Percentiles rank a stretch among this genome's conserved stretches.
Conservation (phyloP, 2,329 filamentous ascomycete genomes). For the Colletotrichum abscissum region DNA sequence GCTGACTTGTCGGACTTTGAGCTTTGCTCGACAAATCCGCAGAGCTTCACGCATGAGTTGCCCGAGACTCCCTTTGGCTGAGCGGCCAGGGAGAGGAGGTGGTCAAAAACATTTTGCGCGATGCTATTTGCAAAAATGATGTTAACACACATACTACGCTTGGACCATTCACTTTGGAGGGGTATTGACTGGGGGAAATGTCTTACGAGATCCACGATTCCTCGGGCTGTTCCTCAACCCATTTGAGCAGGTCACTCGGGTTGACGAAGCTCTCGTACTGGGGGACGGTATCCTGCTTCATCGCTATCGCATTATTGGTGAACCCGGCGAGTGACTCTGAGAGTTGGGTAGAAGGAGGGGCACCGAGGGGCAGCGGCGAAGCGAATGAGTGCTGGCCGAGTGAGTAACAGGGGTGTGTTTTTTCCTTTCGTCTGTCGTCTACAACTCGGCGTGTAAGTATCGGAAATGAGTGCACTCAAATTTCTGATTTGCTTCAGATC, state of each 20-base stretch:
- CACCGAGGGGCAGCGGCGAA: slow-evolving; percentile 18
- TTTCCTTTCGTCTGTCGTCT: background rate
- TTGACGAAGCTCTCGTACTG: slow-evolving; percentile 44
- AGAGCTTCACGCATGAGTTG: slow-evolving; percentile 69
- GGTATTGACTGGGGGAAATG: slow-evolving; percentile 34
- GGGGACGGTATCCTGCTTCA: slow-evolving; percentile 32
- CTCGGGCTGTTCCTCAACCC: slow-evolving; percentile 54
- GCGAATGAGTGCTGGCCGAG: slow-evolving; percentile 4
- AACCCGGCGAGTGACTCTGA: slow-evolving; percentile 21
- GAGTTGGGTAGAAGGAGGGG: slow-evolving; percentile 21
- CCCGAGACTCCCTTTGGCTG: slow-evolving; percentile 67
- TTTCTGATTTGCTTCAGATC: background rate
- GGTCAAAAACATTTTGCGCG: slow-evolving; percentile 57
- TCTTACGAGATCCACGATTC: slow-evolving; percentile 50
- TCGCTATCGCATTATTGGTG: slow-evolving; percentile 30
- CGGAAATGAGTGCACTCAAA: slow-evolving; percentile 9
- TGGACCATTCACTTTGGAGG: background rate
- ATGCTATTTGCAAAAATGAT: slow-evolving; percentile 35
- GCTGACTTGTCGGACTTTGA: slow-evolving; percentile 58
- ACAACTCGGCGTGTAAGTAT: slow-evolving; percentile 9
- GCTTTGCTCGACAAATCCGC: slow-evolving; percentile 71
- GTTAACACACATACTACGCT: background rate
- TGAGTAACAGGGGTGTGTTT: slow-evolving; percentile 2
- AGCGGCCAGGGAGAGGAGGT: slow-evolving; percentile 60
- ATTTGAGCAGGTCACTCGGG: slow-evolving; percentile 51